phyloP scores from a whole-genome alignment of 805 yeast genomes.

The Candida arabinofermentans region DNA sequence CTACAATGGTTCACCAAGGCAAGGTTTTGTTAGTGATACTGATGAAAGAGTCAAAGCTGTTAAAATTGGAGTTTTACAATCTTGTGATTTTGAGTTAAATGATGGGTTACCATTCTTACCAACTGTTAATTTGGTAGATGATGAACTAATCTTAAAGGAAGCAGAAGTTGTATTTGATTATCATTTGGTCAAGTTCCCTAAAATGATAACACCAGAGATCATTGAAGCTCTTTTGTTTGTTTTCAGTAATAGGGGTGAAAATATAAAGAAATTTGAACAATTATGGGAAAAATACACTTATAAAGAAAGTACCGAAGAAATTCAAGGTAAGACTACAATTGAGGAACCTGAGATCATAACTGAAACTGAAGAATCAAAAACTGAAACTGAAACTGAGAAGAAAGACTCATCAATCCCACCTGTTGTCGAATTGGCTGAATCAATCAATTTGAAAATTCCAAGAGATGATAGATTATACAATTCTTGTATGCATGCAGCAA shows the following conservation, averaged over 20 bases:
- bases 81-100: slow-evolving; percentile 28
- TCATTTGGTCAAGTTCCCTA: slow-evolving; percentile 41
- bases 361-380: slow-evolving; percentile 13
- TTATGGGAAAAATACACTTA: slow-evolving; percentile 35
- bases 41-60: slow-evolving; percentile 40
- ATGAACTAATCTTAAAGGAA: slow-evolving; percentile 57
- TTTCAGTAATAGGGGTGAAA: slow-evolving; percentile 32
- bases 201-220: slow-evolving; percentile 37
- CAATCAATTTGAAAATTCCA: slow-evolving; percentile 27
- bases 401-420: slow-evolving; percentile 13
- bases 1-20: slow-evolving; percentile 23
- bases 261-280: slow-evolving; percentile 32
- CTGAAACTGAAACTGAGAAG: slow-evolving; percentile 18
- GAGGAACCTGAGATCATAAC: slow-evolving; percentile 17
- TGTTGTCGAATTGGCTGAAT: slow-evolving; percentile 3
- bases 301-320: slow-evolving; percentile 25
- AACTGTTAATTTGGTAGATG: slow-evolving; percentile 30
- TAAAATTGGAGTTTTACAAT: slow-evolving; percentile 33
- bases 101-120: slow-evolving; percentile 73
- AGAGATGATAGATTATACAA: slow-evolving; percentile 51
- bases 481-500: slow-evolving; percentile 64
- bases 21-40: slow-evolving; percentile 21
- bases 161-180: slow-evolving; percentile 73
- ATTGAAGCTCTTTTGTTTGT: slow-evolving; percentile 53
- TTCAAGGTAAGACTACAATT: slow-evolving; percentile 14